Conservation (phyloP, 352 stramenopile species). For the Globisporangium viniferum region DNA sequence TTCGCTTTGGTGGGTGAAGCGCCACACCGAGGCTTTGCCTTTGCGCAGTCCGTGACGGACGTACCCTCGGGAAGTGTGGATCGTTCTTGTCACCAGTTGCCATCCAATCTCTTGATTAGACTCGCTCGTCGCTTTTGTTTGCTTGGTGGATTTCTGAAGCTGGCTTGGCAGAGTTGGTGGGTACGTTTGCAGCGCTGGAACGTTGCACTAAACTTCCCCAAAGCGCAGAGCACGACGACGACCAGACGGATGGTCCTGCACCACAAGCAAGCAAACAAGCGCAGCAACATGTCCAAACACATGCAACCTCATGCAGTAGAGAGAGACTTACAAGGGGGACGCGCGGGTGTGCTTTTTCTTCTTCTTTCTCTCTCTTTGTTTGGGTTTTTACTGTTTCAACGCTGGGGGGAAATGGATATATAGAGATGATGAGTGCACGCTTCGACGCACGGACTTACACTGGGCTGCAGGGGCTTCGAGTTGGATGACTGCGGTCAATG, state of each 20-base stretch:
- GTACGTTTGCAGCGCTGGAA: constrained; percentile 2
- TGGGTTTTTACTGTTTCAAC: constrained; percentile 7
- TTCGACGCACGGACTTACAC: neutral
- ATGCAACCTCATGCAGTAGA: neutral
- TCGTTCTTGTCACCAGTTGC: neutral
- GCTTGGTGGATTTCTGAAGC: neutral
- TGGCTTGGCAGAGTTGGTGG: neutral
- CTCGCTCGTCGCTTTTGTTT: neutral
- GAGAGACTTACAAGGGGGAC: neutral
- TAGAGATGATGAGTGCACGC: constrained; percentile 6
- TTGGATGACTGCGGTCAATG: neutral
- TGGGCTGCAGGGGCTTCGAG: neutral
- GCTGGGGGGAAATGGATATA: constrained; percentile 7
- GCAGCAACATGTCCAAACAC: neutral
- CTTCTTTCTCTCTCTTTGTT: constrained; percentile 7
- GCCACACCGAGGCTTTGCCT: too few relatives aligned
- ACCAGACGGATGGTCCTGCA: neutral
- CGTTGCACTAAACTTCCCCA: constrained; percentile 2
- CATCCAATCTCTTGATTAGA: constrained; percentile 6
- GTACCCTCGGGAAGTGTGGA: neutral
- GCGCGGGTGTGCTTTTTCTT: neutral
- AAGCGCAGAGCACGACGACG: neutral
- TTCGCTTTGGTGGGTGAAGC: too few relatives aligned
- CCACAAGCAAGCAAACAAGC: neutral
- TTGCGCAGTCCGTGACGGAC: too few relatives aligned